phyloP scores from a whole-genome alignment of 345 rosid species.

The Populus deltoides region DNA sequence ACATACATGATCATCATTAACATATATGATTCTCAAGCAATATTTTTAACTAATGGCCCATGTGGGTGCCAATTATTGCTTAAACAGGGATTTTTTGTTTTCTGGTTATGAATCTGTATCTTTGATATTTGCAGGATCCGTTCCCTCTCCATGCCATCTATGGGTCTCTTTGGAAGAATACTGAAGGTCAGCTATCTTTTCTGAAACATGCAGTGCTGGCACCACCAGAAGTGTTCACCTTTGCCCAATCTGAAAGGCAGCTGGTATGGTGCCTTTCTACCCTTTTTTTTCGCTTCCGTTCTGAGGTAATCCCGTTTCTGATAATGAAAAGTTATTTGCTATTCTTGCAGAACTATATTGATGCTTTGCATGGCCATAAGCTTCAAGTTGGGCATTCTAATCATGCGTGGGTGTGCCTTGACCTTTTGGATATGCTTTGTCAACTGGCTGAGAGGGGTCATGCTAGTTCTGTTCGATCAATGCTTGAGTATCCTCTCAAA shows the following conservation, averaged over 20 bases:
- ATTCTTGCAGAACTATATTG: slow-evolving; percentile 58
- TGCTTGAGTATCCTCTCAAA: slow-evolving; percentile 79
- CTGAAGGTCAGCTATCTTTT: slow-evolving; percentile 82
- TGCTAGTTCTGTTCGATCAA: slow-evolving; percentile 49
- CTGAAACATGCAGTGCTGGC: slow-evolving; percentile 77
- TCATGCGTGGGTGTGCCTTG: slow-evolving; percentile 90
- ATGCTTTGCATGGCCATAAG: slow-evolving; percentile 61
- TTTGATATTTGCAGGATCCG: slow-evolving; percentile 59
- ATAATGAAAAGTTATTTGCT: slow-evolving; percentile 15
- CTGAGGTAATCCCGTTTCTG: neutral
- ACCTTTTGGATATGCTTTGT: slow-evolving; percentile 79
- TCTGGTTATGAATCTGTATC: neutral
- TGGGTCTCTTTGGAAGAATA: slow-evolving; percentile 78
- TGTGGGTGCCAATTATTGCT: no score
- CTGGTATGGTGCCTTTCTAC: slow-evolving; percentile 56
- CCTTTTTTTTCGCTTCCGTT: slow-evolving; percentile 12
- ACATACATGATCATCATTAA: no score
- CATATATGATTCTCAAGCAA: no score
- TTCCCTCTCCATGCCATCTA: slow-evolving; percentile 90
- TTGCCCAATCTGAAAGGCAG: slow-evolving; percentile 72
- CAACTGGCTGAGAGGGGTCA: slow-evolving; percentile 92
- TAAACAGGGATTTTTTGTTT: neutral
- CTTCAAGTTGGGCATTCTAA: slow-evolving; percentile 68
- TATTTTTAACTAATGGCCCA: no score
- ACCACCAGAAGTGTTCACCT: slow-evolving; percentile 84